A percentile compares a stretch with the other conserved stretches of the same genome.
Conservation (phyloP, 2,329 filamentous ascomycete species). For the Paraphoma chrysanthemicola region DNA sequence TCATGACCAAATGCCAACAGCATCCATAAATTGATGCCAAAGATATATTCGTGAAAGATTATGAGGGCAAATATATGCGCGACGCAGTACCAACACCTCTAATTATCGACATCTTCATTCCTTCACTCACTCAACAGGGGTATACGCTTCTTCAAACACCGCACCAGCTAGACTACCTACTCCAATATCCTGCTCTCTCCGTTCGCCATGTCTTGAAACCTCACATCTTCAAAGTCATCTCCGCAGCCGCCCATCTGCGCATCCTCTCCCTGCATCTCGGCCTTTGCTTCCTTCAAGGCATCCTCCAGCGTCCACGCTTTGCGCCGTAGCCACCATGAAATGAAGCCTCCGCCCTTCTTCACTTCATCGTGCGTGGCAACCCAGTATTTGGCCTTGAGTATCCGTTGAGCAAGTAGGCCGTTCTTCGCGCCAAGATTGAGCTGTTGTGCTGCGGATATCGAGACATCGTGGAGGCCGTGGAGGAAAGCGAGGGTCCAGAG, state of each 20-base stretch:
- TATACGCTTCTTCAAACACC: not conserved
- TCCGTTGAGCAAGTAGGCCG: constrained; percentile 62
- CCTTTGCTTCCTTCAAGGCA: constrained; percentile 56
- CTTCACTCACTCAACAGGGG: not conserved
- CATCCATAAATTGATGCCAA: too few species aligned
- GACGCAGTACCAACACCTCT: too few species aligned
- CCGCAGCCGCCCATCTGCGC: constrained; percentile 23
- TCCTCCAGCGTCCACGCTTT: constrained; percentile 53
- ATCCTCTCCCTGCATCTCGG: constrained; percentile 50
- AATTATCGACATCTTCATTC: not conserved
- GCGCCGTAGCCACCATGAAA: constrained; percentile 58
- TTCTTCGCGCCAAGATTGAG: constrained; percentile 70
- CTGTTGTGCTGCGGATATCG: constrained; percentile 59
- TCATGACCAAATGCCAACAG: too few species aligned
- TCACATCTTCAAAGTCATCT: constrained; percentile 50
- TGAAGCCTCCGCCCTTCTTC: constrained; percentile 65
- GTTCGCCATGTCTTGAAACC: constrained; percentile 62
- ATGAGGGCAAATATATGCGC: too few species aligned
- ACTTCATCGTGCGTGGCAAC: constrained; percentile 70
- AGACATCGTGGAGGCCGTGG: constrained; percentile 70
- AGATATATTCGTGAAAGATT: too few species aligned
- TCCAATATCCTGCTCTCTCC: constrained; percentile 62
- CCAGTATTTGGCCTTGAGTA: constrained; percentile 67
- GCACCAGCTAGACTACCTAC: constrained; percentile 26
- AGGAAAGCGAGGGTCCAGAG: constrained; percentile 65